Base-by-base conservation (phyloP, 805 yeast genomes). In the Sugiyamaella lignohabitans region DNA sequence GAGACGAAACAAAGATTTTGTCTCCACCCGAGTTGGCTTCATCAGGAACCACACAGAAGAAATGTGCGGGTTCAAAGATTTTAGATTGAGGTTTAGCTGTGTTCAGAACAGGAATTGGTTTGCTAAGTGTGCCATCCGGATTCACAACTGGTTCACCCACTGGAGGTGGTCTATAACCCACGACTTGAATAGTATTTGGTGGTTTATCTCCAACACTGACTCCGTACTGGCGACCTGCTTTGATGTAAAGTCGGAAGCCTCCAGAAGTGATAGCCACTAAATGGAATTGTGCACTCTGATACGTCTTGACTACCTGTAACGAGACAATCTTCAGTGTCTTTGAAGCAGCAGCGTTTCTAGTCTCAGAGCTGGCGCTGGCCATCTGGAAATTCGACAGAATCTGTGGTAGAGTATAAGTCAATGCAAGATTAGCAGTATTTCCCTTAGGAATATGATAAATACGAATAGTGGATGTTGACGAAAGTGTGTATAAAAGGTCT, bases 31-130 rank as follows among this genome's bases (percentile, higher is more conserved):
- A 37, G 30, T 42, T 36, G 34, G 52, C 52, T 2, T 72, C 51
- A 20, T 52, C 57, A n/a, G 57, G 50, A 19, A 76, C 74, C 10
- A 82, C 84, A 35, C 86, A 82, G 50, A 89, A 72, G 58, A 80
- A 89, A 2, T 87, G 80, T n/a, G 95, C 95, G 0, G 96, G 96
- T 18, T 94, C 79, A 24, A 87, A 70, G 10, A 89, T 70, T 27
- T 76, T 73, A 21, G 84, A 73, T 8, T 79, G 69, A 36, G 75
- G 69, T 22, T 84, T 73, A 39, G 82, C 76, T 82, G 68, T 41
- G 14, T 35, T 35, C 17, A 35, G 38, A 5, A 16, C 38, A n/a
- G n/a, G n/a, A n/a, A n/a, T n/a, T n/a, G n/a, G n/a, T n/a, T n/a
- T n/a, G n/a, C n/a, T n/a, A 6, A 18, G 19, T 23, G 41, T 20